These are phyloP conservation scores for Echria macrotheca DNA, from an alignment of 495 filamentous ascomycete genomes.

Conservation along the genomic window DNA sequence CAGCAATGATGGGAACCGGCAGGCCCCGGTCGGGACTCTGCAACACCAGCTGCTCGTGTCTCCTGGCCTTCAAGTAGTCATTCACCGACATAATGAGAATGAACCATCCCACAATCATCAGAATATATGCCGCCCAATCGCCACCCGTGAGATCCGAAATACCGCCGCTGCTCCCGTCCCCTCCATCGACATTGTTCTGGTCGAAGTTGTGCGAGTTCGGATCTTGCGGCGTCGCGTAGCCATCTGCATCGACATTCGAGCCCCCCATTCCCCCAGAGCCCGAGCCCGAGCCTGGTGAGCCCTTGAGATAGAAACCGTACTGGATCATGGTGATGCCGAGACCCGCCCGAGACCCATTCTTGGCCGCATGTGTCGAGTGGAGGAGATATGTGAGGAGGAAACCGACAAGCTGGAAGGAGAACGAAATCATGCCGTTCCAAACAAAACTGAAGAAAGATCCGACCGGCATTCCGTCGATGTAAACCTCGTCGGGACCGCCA, in stretches of 20 bases:
- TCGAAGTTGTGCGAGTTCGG: constrained; percentile 90
- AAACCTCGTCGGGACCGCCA: constrained; percentile 82
- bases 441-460: constrained; percentile 92
- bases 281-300: constrained; percentile 16
- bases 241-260: constrained; percentile 47
- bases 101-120: constrained; percentile 99
- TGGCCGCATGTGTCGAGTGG: constrained; percentile 95
- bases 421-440: constrained; percentile 98
- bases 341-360: constrained; percentile 91
- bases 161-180: constrained; percentile 27
- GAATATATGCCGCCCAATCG: constrained; percentile 85
- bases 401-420: constrained; percentile 95
- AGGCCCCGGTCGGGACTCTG: constrained; percentile 92
- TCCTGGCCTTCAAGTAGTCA: constrained; percentile 79
- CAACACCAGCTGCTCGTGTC: constrained; percentile 87
- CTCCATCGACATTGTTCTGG: constrained; percentile 52
- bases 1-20: constrained; percentile 79
- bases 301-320: constrained; percentile 91
- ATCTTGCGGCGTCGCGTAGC: constrained; percentile 63
- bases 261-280: constrained; percentile 32
- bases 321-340: constrained; percentile 95
- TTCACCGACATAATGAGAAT: constrained; percentile 85
- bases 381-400: constrained; percentile 97
- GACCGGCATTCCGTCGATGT: constrained; percentile 91
- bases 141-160: constrained; percentile 55